Evolutionary conservation across 345 rosid species (phyloP).

Genomic region (Eucalyptus sideroxylon): DNA sequence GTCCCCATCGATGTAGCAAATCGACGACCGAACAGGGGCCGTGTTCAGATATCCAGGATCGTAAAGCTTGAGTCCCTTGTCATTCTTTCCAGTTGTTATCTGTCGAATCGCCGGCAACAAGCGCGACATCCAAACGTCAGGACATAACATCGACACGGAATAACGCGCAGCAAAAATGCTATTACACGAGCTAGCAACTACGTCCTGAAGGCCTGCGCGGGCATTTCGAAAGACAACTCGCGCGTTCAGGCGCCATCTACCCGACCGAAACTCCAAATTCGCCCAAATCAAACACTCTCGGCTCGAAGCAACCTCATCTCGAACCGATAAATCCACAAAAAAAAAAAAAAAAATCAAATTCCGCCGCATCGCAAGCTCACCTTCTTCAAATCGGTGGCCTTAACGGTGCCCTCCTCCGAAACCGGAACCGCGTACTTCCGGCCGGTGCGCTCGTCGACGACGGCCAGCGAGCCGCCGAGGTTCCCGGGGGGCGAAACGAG

Average conservation of each 20-base stretch:
- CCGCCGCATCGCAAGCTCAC: slow-evolving; percentile 5
- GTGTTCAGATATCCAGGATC: slow-evolving; percentile 96
- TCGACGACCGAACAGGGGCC: slow-evolving; percentile 79
- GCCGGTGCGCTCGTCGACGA: slow-evolving; percentile 75
- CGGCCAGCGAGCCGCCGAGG: slow-evolving; percentile 37
- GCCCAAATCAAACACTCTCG: neutral
- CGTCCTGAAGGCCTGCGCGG: neutral
- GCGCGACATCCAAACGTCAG: neutral
- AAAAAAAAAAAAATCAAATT: neutral
- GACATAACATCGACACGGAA: neutral
- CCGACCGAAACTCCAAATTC: neutral
- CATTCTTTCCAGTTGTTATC: slow-evolving; percentile 63
- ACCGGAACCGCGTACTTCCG: slow-evolving; percentile 48
- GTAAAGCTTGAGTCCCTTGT: slow-evolving; percentile 74
- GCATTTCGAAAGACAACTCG: neutral
- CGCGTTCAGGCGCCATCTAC: neutral
- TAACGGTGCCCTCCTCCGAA: slow-evolving; percentile 60
- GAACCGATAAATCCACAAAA: neutral
- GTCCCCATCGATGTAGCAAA: slow-evolving; percentile 92
- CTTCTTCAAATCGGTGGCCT: slow-evolving; percentile 80
- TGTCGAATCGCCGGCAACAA: neutral
- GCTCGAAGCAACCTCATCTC: neutral
- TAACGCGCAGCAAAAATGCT: neutral
- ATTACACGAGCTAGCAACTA: neutral
- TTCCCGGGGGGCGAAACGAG: slow-evolving; percentile 30